phyloP scores from a whole-genome alignment of 2,329 filamentous ascomycete genomes.

The Epichloe bromicola region DNA sequence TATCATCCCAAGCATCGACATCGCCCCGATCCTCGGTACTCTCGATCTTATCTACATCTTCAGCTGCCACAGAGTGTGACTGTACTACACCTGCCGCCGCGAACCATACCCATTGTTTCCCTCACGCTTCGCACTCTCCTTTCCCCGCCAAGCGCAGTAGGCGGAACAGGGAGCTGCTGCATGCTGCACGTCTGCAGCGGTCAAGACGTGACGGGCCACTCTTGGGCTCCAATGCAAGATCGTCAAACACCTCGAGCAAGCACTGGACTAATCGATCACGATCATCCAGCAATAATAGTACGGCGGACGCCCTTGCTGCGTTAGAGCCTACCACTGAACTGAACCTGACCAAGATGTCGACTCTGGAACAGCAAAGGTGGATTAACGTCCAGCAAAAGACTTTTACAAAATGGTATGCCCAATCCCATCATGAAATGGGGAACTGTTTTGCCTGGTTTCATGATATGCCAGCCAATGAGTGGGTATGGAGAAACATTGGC shows the following conservation, averaged over 20 bases:
- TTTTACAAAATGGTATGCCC: slow-evolving; percentile 75
- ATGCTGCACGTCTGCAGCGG: slow-evolving; percentile 35
- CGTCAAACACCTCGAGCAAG: slow-evolving; percentile 4
- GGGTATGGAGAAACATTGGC: background rate
- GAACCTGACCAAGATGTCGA: slow-evolving; percentile 46
- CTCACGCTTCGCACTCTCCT: slow-evolving; percentile 1
- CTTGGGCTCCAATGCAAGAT: slow-evolving; percentile 6
- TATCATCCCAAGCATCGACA: slow-evolving; percentile 12
- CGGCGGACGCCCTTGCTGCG: slow-evolving; percentile 30
- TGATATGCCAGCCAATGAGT: background rate
- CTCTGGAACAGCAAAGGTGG: slow-evolving; percentile 53
- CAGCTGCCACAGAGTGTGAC: background rate
- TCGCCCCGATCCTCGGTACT: slow-evolving; percentile 1
- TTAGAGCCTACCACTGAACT: slow-evolving; percentile 36
- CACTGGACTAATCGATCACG: slow-evolving; percentile 22
- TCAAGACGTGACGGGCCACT: slow-evolving; percentile 24
- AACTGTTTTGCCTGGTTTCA: background rate
- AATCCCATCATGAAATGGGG: background rate
- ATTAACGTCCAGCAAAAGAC: slow-evolving; percentile 92
- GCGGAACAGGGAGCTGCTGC: slow-evolving; percentile 35
- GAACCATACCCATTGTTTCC: slow-evolving; percentile 12
- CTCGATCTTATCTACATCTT: background rate
- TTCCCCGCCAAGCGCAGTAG: slow-evolving; percentile 11
- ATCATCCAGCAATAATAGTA: slow-evolving; percentile 18
- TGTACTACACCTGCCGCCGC: slow-evolving; percentile 5